These are phyloP conservation scores for Rhododendron mucronatum DNA, from an alignment of 148 eudicot species.

Conservation along the genomic window DNA sequence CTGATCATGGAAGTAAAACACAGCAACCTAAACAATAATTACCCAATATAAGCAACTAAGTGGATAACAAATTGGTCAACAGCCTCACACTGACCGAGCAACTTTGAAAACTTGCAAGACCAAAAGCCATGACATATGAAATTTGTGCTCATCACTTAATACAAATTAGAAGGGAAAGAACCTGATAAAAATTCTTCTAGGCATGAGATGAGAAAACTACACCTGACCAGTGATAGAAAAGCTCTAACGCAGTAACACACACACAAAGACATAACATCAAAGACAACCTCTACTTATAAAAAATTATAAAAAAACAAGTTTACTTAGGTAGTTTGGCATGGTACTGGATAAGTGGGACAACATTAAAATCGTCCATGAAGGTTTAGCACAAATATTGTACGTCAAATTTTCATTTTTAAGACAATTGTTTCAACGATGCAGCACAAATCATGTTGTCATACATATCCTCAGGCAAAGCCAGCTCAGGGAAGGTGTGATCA, in stretches of 20 bases:
- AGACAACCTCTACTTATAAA: background rate
- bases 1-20: conserved; percentile 94
- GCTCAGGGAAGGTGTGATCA: background rate
- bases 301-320: background rate
- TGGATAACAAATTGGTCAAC: background rate
- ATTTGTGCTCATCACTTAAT: background rate
- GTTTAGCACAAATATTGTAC: background rate
- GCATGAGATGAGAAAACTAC: background rate
- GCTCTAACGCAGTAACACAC: background rate
- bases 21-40: conserved; percentile 75
- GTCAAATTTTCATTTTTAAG: background rate
- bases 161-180: background rate
- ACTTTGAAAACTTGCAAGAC: background rate
- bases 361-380: background rate
- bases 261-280: background rate
- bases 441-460: background rate
- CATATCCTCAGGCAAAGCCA: background rate
- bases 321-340: background rate
- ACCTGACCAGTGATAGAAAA: background rate
- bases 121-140: background rate
- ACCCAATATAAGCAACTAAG: background rate
- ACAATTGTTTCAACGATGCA: too few relatives aligned
- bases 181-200: background rate
- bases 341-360: background rate
- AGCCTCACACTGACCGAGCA: background rate